Percentiles rank a stretch among this genome's conserved stretches.
Evolutionary conservation across 257 asterid species (phyloP).

Genomic region (Plantago elongata): DNA sequence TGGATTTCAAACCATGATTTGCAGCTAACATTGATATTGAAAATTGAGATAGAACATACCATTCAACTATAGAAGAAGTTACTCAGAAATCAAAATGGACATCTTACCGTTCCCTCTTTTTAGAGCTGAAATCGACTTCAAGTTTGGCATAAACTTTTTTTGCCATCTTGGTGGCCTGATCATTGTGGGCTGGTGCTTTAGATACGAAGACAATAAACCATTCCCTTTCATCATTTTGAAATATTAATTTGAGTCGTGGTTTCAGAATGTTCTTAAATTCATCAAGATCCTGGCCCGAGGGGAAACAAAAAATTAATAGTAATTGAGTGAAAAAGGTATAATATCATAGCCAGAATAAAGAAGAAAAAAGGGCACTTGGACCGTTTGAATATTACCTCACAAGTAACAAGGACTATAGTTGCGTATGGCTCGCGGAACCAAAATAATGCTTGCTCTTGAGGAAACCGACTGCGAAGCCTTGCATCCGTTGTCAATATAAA

Average conservation of each 20-base stretch:
- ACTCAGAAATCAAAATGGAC: conserved; percentile 12
- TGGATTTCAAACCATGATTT: conserved; percentile 9
- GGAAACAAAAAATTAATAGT: conserved; percentile 8
- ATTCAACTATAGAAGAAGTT: conserved; percentile 8
- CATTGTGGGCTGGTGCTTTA: conserved; percentile 90
- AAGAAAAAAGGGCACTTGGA: conserved; percentile 7
- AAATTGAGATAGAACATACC: conserved; percentile 4
- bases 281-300: conserved; percentile 76
- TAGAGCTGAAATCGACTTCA: conserved; percentile 96
- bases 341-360: conserved; percentile 4
- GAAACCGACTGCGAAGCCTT: conserved; percentile 89
- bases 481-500: conserved; percentile 95
- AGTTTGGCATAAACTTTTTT: conserved; percentile 87
- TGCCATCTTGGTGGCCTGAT: conserved; percentile 97
- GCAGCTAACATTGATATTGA: conserved; percentile 8
- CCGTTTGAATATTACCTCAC: conserved; percentile 58
- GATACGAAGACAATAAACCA: conserved; percentile 95
- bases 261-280: conserved; percentile 94
- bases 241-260: conserved; percentile 94
- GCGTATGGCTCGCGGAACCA: conserved; percentile 99
- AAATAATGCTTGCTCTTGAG: conserved; percentile 86
- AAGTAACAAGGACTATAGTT: conserved; percentile 77
- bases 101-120: conserved; percentile 91
- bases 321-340: conserved; percentile 10
- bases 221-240: conserved; percentile 97